These are phyloP conservation scores for Diaporthe caulivora DNA, from an alignment of 2,329 filamentous ascomycete species.

Conservation along the genomic window DNA sequence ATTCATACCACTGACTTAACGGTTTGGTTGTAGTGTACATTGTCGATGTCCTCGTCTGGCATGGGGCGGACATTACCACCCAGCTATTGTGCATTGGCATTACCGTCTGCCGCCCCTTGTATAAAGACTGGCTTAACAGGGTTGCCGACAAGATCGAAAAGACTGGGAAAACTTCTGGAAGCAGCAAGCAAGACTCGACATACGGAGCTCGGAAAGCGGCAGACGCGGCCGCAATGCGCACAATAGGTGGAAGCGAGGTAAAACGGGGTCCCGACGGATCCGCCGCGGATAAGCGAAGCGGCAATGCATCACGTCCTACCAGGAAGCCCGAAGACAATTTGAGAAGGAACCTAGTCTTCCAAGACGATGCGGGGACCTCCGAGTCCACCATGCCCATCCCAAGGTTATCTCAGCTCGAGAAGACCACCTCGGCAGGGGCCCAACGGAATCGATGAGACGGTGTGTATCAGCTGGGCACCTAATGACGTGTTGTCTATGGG, in stretches of 20 bases:
- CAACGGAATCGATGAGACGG: too few relatives aligned
- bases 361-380: background rate
- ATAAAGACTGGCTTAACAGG: constrained; percentile 37
- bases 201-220: background rate
- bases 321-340: background rate
- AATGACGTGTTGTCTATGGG: constrained; percentile 11
- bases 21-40: constrained; percentile 8
- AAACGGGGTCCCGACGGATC: background rate
- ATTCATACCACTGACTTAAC: background rate
- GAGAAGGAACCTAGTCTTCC: constrained; percentile 15
- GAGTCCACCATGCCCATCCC: background rate
- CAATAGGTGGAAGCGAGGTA: constrained; percentile 29
- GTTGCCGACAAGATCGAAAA: constrained; percentile 29
- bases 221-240: constrained; percentile 26
- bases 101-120: constrained; percentile 38
- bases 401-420: background rate
- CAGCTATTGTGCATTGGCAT: constrained; percentile 35
- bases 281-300: background rate
- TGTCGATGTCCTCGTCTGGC: constrained; percentile 36
- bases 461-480: constrained; percentile 4
- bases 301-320: background rate
- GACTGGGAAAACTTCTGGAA: background rate
- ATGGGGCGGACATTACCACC: constrained; percentile 35
- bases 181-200: background rate
- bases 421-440: background rate